Evolutionary conservation across 805 yeast species (phyloP).

Genomic region (Starmera quercuum): DNA sequence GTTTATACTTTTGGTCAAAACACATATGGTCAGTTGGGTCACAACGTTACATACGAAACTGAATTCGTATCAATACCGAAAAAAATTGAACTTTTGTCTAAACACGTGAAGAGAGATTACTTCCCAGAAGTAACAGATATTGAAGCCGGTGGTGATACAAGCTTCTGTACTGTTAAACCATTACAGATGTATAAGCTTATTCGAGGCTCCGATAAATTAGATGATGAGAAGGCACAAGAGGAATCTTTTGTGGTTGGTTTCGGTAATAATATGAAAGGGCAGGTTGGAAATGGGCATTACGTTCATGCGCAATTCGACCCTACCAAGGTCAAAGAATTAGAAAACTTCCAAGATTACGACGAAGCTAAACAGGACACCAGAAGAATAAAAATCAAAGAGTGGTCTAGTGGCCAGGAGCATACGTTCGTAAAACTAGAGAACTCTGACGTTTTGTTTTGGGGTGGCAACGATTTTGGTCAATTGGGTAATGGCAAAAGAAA

Average conservation of each 20-base stretch:
- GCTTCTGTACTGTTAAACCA: slow-evolving; percentile 39
- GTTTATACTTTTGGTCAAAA: slow-evolving; percentile 88
- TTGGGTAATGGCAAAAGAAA: slow-evolving; percentile 73
- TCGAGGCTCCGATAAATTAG: slow-evolving; percentile 13
- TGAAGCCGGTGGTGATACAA: slow-evolving; percentile 65
- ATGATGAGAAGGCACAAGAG: slow-evolving; percentile 17
- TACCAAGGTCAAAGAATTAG: slow-evolving; percentile 34
- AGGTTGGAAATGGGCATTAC: slow-evolving; percentile 72
- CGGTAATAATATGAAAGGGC: slow-evolving; percentile 85
- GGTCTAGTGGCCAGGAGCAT: slow-evolving; percentile 64
- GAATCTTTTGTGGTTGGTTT: slow-evolving; percentile 44
- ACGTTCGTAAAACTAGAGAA: slow-evolving; percentile 50
- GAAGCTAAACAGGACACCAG: slow-evolving; percentile 34
- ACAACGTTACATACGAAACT: slow-evolving; percentile 54
- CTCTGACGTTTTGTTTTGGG: slow-evolving; percentile 71
- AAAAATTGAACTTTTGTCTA: slow-evolving; percentile 32
- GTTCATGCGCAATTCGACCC: slow-evolving; percentile 71
- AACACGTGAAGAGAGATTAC: slow-evolving; percentile 32
- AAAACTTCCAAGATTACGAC: slow-evolving; percentile 44
- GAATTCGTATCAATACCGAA: slow-evolving; percentile 69
- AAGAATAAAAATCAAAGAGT: slow-evolving; percentile 38
- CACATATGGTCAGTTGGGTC: slow-evolving; percentile 77
- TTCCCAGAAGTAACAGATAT: slow-evolving; percentile 44
- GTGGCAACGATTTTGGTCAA: slow-evolving; percentile 78
- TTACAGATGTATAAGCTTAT: slow-evolving; percentile 22